These are phyloP conservation scores for Sugiyamaella pinicola DNA, from an alignment of 1,139 yeast genomes.

Conservation along the genomic window DNA sequence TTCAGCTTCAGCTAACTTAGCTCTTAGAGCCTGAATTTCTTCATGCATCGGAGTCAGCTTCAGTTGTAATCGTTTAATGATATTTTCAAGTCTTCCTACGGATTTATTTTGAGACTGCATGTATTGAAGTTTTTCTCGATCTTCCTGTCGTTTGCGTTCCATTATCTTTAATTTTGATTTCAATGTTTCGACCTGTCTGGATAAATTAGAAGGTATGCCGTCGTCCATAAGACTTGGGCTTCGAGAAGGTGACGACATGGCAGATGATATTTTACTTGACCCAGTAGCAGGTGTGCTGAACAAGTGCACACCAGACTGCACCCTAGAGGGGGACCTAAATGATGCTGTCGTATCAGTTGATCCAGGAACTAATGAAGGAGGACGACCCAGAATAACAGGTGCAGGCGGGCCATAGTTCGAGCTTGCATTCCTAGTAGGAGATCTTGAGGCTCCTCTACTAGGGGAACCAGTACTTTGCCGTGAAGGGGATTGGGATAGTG, in stretches of 20 bases:
- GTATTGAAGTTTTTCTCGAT: conserved; percentile 32
- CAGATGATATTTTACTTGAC: conserved; percentile 4
- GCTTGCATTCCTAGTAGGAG: conserved; percentile 1
- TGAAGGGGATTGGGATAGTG: conserved; percentile 9
- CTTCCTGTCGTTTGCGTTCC: conserved; percentile 40
- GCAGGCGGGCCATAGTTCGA: not conserved
- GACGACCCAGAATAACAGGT: not conserved
- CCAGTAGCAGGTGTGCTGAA: conserved; percentile 6
- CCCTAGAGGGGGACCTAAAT: not conserved
- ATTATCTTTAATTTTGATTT: conserved; percentile 37
- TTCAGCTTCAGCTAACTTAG: conserved; percentile 32
- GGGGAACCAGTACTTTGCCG: conserved; percentile 2
- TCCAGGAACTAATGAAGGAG: not conserved
- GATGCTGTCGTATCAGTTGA: not conserved
- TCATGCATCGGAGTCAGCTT: conserved; percentile 43
- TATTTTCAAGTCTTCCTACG: conserved; percentile 41
- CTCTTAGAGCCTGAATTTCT: conserved; percentile 41
- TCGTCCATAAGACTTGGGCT: conserved; percentile 13
- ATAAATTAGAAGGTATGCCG: conserved; percentile 21
- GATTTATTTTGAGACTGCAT: conserved; percentile 38
- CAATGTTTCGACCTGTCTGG: conserved; percentile 37
- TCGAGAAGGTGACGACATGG: conserved; percentile 9
- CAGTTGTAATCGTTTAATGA: conserved; percentile 45
- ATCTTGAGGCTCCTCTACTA: not conserved
- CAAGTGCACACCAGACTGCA: conserved; percentile 3